Evolutionary conservation across 352 stramenopile genomes (phyloP).

Genomic region (Pilasporangium apinafurcum): DNA sequence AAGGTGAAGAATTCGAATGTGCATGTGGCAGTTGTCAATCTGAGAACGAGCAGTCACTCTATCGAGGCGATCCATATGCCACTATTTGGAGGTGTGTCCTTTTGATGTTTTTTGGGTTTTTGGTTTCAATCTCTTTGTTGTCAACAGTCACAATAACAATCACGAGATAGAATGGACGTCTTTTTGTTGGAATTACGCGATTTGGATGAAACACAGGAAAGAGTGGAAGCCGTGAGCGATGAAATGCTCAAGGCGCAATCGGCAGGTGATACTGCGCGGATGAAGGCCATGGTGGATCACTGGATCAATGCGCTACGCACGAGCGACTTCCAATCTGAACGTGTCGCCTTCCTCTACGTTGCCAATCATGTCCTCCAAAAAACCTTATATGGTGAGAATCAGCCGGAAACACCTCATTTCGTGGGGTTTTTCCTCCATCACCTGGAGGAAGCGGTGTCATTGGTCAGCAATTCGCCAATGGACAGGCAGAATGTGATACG

Average conservation of each 20-base stretch:
- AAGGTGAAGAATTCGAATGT: no score
- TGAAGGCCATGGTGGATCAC: conserved; percentile 45
- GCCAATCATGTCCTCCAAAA: conserved; percentile 84
- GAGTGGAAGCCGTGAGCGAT: conserved; percentile 74
- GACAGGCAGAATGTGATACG: conserved; percentile 70
- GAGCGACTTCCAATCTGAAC: conserved; percentile 76
- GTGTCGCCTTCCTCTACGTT: conserved; percentile 78
- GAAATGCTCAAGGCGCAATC: conserved; percentile 53
- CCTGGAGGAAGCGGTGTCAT: conserved; percentile 66
- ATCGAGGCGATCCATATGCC: no score
- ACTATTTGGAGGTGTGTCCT: no score
- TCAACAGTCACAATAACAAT: no score
- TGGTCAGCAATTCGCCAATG: conserved; percentile 82
- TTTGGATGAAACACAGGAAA: conserved; percentile 79
- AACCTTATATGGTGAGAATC: conserved; percentile 26
- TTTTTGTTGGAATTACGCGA: conserved; percentile 70
- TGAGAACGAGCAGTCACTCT: no score
- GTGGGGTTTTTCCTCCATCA: conserved; percentile 27
- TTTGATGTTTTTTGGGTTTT: no score
- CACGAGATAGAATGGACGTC: conserved; percentile 41
- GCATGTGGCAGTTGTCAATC: no score
- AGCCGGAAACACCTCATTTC: conserved; percentile 8
- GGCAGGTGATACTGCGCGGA: conserved; percentile 15
- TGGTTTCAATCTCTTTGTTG: no score
- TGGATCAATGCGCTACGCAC: conserved; percentile 62